Evolutionary conservation across 2,329 filamentous ascomycete genomes (phyloP).

Genomic region (Kalmusia sp.): DNA sequence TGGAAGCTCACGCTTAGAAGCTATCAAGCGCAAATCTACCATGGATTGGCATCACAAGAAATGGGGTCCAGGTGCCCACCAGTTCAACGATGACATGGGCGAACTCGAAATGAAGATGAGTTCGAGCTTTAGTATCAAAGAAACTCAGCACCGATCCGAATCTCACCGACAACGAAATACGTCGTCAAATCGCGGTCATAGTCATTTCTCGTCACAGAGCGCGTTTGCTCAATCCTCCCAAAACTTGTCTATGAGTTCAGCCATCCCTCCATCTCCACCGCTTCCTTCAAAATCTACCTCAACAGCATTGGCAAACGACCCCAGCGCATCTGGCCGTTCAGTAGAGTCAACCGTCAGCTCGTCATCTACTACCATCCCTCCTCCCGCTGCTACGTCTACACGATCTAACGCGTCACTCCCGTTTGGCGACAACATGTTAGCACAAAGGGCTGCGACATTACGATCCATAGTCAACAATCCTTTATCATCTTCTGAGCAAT

Average conservation of each 20-base stretch:
- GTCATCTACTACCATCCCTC: slow-evolving; percentile 7
- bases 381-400: too few species aligned
- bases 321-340: not conserved
- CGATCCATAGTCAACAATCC: too few species aligned
- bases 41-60: slow-evolving; percentile 1
- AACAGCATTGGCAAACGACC: not conserved
- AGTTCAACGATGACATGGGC: not conserved
- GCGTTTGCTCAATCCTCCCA: not conserved
- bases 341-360: not conserved
- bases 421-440: too few species aligned
- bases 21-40: slow-evolving; percentile 3
- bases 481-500: not conserved
- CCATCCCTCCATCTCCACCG: not conserved
- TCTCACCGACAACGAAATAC: not conserved
- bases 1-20: not conserved
- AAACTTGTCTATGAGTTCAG: not conserved
- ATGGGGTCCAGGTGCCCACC: not conserved
- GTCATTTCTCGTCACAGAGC: not conserved
- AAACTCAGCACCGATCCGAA: not conserved
- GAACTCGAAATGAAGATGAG: slow-evolving; percentile 4
- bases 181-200: not conserved
- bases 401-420: too few species aligned
- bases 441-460: too few species aligned
- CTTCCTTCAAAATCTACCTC: not conserved
- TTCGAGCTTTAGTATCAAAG: slow-evolving; percentile 3